These are phyloP conservation scores for Euryodendron excelsum DNA, from an alignment of 148 eudicot species.

Conservation along the genomic window DNA sequence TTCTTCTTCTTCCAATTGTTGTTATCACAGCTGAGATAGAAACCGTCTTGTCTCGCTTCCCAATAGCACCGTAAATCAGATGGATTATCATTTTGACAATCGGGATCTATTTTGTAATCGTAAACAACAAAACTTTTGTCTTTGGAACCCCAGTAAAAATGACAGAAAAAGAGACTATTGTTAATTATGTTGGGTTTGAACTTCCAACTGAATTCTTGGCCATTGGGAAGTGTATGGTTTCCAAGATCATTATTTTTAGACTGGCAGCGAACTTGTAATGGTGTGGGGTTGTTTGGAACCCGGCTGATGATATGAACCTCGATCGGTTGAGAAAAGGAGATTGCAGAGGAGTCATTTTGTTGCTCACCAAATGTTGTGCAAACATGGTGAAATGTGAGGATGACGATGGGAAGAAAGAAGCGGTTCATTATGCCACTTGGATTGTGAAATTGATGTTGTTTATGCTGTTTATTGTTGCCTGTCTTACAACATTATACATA, in stretches of 20 bases:
- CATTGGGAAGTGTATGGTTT: not conserved
- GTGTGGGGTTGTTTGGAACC: not conserved
- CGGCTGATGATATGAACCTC: not conserved
- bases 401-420: too few relatives aligned
- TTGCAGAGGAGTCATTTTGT: too few relatives aligned
- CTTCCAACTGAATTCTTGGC: not conserved
- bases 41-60: not conserved
- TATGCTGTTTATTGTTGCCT: too few relatives aligned
- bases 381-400: too few relatives aligned
- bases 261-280: not conserved
- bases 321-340: too few relatives aligned
- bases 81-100: not conserved
- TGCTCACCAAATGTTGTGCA: too few relatives aligned
- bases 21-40: not conserved
- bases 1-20: not conserved
- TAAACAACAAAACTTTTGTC: not conserved
- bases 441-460: too few relatives aligned
- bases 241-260: not conserved
- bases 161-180: not conserved
- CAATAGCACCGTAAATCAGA: not conserved
- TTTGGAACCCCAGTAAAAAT: not conserved
- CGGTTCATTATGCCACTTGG: too few relatives aligned
- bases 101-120: not conserved
- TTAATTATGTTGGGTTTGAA: not conserved
- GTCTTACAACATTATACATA: too few relatives aligned